Base-by-base conservation (phyloP, 1,284 basidiomycete genomes). In the Agroathelia rolfsii region DNA sequence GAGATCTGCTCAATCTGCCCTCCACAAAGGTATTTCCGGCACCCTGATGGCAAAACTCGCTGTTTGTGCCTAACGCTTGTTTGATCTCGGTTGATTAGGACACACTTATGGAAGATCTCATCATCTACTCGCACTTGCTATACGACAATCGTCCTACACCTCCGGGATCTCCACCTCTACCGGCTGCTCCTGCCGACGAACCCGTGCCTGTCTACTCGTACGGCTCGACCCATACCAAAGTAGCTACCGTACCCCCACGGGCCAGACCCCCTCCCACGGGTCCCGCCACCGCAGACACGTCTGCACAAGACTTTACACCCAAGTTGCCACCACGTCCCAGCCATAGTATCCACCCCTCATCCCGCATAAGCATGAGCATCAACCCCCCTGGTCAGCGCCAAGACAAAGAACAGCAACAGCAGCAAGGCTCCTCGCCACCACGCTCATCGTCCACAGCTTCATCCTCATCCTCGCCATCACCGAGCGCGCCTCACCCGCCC, bases 81-180 rank as follows among this genome's bases (percentile, higher is more conserved):
- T 7, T 14, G 16, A 7, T 13, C 28, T 27, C n/a, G n/a, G n/a
- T n/a, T n/a, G n/a, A n/a, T 6, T 42, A 90, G 85, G 90, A 95
- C 49, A 75, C 81, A 0, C 59, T 92, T 4, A 82, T 93, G 69
- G 89, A 93, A 51, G 82, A 90, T 47, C 59, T 95, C 21, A 90
- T 95, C 46, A 69, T 62, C 12, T 67, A 86, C 48, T 68, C 76
- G 0, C 55, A 61, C 30, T 50, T 67, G 5, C 56, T 86, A 13
- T 86, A 82, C 50, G 75, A 78, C 30, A 72, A 78, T 25, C 46
- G 43, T 4, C 40, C 44, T 33, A 43, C 52, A 26, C 30, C 45
- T 7, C 45, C 49, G 25, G 42, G 33, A 16, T 76, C 76, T 7
- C 78, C 77, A 4, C 75, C 77, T 12, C 55, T 83, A 25, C 80